Evolutionary conservation across 495 filamentous ascomycete genomes (phyloP).

Genomic region (Hypoxylon intermedium): DNA sequence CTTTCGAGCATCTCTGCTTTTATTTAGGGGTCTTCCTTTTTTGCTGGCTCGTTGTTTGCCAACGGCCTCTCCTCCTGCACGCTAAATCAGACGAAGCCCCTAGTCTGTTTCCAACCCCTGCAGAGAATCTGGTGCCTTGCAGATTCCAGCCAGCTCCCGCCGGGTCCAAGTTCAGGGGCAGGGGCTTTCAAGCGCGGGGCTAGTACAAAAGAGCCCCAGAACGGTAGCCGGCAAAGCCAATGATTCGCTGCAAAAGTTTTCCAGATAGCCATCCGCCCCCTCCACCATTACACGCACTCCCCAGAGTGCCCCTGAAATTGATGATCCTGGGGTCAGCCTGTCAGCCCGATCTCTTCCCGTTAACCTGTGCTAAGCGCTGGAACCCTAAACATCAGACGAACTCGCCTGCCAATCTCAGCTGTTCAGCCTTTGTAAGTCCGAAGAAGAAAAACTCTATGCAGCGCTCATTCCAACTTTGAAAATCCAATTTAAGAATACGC

Average conservation of each 20-base stretch:
- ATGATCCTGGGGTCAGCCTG: conserved; percentile 29
- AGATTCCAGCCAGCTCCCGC: conserved; percentile 36
- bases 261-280: background rate
- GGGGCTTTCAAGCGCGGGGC: conserved; percentile 33
- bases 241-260: conserved; percentile 24
- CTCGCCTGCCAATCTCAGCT: conserved; percentile 3
- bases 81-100: conserved; percentile 27
- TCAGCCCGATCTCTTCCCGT: conserved; percentile 18
- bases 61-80: background rate
- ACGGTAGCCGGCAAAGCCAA: conserved; percentile 15
- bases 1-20: too few species aligned
- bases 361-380: too few species aligned
- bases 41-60: background rate
- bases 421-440: too few species aligned
- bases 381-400: conserved; percentile 31
- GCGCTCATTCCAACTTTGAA: too few species aligned
- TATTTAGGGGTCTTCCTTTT: background rate
- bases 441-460: too few species aligned
- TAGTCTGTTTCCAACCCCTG: conserved; percentile 44
- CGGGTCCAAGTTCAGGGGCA: conserved; percentile 6
- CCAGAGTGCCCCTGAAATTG: conserved; percentile 3
- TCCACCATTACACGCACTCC: conserved; percentile 7
- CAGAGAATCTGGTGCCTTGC: conserved; percentile 50
- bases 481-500: too few species aligned
- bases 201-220: conserved; percentile 23